phyloP scores from a whole-genome alignment of 1,284 basidiomycete genomes.

The Rhodotorula sp. region DNA sequence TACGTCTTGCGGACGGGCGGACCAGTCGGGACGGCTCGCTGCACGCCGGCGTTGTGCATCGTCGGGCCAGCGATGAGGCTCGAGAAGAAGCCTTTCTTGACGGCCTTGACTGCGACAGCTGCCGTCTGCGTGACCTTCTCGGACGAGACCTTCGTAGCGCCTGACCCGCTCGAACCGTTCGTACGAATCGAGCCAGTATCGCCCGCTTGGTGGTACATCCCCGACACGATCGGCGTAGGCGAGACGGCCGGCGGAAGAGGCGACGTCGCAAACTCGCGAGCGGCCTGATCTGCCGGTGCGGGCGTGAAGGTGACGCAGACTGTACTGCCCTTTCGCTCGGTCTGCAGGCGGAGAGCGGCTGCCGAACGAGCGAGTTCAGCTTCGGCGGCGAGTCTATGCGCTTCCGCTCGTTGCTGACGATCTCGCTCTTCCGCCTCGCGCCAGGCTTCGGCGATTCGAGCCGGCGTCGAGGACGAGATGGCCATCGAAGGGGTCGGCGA shows the following conservation, averaged over 20 bases:
- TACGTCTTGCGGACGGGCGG: background rate
- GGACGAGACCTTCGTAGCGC: background rate
- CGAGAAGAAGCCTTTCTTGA: constrained; percentile 20
- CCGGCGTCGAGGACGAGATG: constrained; percentile 2
- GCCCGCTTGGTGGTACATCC: background rate
- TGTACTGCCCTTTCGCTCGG: constrained; percentile 2
- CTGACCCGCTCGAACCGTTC: constrained; percentile 9
- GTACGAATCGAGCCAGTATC: constrained; percentile 6
- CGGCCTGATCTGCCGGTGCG: background rate
- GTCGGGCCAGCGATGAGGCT: constrained; percentile 15
- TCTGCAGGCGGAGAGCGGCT: background rate
- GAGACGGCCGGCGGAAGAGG: background rate
- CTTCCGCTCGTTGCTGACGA: constrained; percentile 17
- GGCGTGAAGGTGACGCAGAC: background rate
- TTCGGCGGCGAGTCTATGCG: constrained; percentile 19
- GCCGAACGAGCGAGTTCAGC: constrained; percentile 1
- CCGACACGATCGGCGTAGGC: background rate
- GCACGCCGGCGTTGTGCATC: constrained; percentile 14
- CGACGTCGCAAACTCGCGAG: background rate
- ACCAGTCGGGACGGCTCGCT: background rate
- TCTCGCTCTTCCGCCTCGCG: constrained; percentile 26
- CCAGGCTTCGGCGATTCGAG: constrained; percentile 25
- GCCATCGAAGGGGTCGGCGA: background rate
- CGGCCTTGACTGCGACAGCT: constrained; percentile 6
- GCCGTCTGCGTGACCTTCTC: constrained; percentile 9